These are phyloP conservation scores for Colletotrichum horii DNA, from an alignment of 2,329 filamentous ascomycete species.

Conservation along the genomic window DNA sequence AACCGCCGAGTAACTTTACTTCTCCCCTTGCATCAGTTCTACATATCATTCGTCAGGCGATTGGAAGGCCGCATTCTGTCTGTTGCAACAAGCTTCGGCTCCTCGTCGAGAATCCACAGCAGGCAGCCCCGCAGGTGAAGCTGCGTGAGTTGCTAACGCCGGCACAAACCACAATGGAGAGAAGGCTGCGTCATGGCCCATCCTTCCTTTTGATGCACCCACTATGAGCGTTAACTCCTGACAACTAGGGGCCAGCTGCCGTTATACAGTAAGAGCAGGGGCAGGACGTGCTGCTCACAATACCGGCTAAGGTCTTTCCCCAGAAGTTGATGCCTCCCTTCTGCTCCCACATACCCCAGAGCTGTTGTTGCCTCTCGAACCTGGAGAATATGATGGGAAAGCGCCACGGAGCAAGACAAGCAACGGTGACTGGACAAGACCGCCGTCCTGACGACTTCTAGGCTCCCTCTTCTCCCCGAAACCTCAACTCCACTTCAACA, in stretches of 20 bases:
- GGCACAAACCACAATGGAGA: neutral
- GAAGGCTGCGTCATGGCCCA: neutral
- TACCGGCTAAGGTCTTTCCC: neutral
- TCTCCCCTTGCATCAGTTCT: neutral
- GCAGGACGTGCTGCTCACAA: neutral
- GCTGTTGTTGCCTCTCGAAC: neutral
- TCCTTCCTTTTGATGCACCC: neutral
- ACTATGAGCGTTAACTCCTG: neutral
- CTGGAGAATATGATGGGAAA: neutral
- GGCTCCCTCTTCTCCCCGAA: neutral
- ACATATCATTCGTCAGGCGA: neutral
- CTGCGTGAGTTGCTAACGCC: neutral
- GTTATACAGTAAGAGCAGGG: neutral
- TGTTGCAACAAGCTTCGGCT: neutral
- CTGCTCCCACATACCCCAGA: neutral
- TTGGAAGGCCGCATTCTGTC: neutral
- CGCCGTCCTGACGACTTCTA: neutral
- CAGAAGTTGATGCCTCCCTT: neutral
- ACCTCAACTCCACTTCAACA: neutral
- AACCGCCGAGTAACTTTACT: neutral
- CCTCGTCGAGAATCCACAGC: neutral
- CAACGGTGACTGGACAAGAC: neutral
- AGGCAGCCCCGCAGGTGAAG: neutral
- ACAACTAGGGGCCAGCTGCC: neutral
- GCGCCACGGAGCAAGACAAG: neutral